Conservation (phyloP, 169 alveolate species). For the Nephromyces sp. region DNA sequence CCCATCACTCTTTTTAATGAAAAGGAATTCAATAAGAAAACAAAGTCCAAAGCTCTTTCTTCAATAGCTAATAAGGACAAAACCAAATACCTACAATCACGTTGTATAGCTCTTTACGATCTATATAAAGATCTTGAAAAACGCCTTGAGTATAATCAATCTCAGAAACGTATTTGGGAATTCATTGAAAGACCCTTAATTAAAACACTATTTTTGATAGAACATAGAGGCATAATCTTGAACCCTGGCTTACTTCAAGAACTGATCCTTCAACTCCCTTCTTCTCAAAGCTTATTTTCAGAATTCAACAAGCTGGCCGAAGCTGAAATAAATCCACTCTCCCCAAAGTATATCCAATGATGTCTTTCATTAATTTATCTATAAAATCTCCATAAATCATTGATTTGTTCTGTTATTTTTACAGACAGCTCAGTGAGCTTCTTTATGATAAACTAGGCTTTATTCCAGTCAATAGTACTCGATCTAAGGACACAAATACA, state of each 20-base stretch:
- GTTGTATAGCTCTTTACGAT: background rate
- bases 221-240: background rate
- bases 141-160: background rate
- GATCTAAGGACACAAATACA: no score
- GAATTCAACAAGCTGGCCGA: no score
- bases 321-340: no score
- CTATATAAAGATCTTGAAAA: background rate
- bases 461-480: background rate
- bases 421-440: background rate
- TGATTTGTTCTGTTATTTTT: background rate
- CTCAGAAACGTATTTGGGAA: background rate
- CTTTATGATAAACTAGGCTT: background rate
- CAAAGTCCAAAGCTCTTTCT: background rate
- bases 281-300: no score
- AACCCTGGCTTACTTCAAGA: no score
- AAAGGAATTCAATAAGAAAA: no score
- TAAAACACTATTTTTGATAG: background rate
- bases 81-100: background rate
- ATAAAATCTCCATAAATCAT: no score
- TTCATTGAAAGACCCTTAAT: background rate
- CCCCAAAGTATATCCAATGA: no score
- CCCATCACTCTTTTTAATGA: background rate
- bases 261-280: no score
- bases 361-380: no score
- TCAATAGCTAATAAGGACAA: background rate